phyloP scores from a whole-genome alignment of 208 protist genomes.

The Trypanosoma mega region DNA sequence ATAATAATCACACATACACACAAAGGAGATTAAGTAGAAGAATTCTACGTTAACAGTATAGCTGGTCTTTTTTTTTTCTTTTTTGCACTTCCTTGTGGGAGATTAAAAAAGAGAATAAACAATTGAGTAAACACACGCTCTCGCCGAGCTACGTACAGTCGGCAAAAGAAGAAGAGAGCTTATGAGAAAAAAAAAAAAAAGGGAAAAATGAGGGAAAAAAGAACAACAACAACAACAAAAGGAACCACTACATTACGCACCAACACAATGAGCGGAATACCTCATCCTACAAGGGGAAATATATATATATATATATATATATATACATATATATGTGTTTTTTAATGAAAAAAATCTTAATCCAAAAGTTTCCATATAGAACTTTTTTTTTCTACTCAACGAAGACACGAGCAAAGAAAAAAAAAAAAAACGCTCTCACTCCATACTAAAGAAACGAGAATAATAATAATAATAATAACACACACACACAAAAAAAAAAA shows the following conservation, averaged over 20 bases:
- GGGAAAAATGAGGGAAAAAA: too few species aligned
- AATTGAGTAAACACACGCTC: too few species aligned
- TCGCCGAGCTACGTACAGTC: too few species aligned
- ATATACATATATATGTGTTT: conserved; percentile 9
- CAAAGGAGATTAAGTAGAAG: neutral
- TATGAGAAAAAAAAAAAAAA: too few species aligned
- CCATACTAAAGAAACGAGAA: too few species aligned
- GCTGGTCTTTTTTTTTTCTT: too few species aligned
- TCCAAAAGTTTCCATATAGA: conserved; percentile 1
- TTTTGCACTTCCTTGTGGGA: too few species aligned
- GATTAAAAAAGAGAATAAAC: neutral
- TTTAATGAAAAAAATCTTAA: neutral
- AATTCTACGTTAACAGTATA: too few species aligned
- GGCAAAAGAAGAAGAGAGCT: too few species aligned
- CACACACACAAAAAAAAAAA: neutral
- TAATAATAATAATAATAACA: too few species aligned
- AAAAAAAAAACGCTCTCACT: too few species aligned
- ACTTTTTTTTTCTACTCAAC: neutral
- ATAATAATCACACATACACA: neutral
- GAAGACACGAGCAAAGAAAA: conserved; percentile 14
- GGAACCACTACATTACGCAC: neutral
- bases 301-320: conserved; percentile 16
- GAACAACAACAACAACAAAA: conserved; percentile 4
- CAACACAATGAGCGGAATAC: neutral
- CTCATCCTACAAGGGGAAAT: neutral